A percentile compares a stretch with the other conserved stretches of the same genome.
phyloP scores from a whole-genome alignment of 169 alveolate species.

The Plasmodium inui region DNA sequence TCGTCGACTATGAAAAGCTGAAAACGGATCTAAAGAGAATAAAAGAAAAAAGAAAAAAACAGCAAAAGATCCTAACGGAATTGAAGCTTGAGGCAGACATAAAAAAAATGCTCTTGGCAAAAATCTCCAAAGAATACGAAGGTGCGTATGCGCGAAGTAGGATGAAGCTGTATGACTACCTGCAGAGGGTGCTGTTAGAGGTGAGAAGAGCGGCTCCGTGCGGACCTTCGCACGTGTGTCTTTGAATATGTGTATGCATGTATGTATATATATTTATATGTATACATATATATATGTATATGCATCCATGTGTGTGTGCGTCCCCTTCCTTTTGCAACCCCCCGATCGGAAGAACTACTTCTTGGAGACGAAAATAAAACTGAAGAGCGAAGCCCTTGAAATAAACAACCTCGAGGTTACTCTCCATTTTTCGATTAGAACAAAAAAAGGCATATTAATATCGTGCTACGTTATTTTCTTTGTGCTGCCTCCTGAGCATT shows the following conservation, averaged over 20 bases:
- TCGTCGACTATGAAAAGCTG: constrained; percentile 47
- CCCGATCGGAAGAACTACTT: constrained; percentile 32
- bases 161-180: constrained; percentile 14
- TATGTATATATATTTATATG: neutral
- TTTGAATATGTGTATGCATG: neutral
- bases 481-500: neutral
- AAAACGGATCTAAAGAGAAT: constrained; percentile 27
- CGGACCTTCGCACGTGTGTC: neutral
- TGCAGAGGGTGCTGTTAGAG: constrained; percentile 54
- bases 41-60: constrained; percentile 67
- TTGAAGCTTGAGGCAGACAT: constrained; percentile 50
- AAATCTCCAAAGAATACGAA: constrained; percentile 27
- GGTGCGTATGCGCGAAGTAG: constrained; percentile 4
- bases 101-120: constrained; percentile 41
- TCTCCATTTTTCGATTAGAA: neutral
- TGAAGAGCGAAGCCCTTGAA: constrained; percentile 58
- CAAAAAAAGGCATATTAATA: neutral
- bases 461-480: neutral
- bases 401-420: constrained; percentile 24
- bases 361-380: constrained; percentile 51
- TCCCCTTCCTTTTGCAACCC: neutral
- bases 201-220: neutral
- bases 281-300: neutral
- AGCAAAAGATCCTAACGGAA: constrained; percentile 40
- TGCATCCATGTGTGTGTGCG: neutral